Evolutionary conservation across 495 filamentous ascomycete species (phyloP), one percentile per base, ranked within the genome.

Genomic region (Letharia columbiana): DNA sequence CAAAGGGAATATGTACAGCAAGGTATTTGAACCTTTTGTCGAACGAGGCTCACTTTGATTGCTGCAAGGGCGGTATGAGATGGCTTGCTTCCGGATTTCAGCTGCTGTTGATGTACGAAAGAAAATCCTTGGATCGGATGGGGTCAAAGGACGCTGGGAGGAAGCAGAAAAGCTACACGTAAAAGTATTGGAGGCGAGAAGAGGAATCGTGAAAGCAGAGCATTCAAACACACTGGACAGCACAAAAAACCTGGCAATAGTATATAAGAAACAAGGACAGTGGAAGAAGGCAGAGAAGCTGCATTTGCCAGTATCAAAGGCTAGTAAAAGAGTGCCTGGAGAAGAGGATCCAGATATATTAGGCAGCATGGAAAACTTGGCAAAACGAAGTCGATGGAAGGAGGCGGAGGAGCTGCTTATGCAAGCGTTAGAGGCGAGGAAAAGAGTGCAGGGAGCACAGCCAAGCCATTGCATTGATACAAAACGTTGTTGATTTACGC

Each of bases 231-330:
- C 78, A 11, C 28, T 76, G 13, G 28, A 11, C 5, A 71, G 67
- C 3, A 73, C 74, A 67, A 50, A 62, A 9, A 68, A 63, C 37
- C 54, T 78, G 15, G 71, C 70, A 18, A 20, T 49, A 12, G 68
- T 61, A 4, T 76, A 73, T 65, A 37, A 44, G n/a, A 49, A 40
- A 15, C 71, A 73, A 49, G 67, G 71, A 13, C 71, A 64, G 45
- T 76, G 60, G 62, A 60, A 72, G 18, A 74, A 78, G 50, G 71
- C 74, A 9, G 72, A 70, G 31, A 50, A 68, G 54, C 65, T 78
- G 31, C 31, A 45, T 4, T n/a, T 62, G 31, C 45, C 72, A 44
- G 64, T 73, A 33, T 54, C 76, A 35, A 60, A 72, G 60, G 35
- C 52, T 2, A 41, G 61, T 10, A 63, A 72, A 60, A 66, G 61